Base-by-base conservation (phyloP, 345 rosid species). In the Anacardium occidentale region DNA sequence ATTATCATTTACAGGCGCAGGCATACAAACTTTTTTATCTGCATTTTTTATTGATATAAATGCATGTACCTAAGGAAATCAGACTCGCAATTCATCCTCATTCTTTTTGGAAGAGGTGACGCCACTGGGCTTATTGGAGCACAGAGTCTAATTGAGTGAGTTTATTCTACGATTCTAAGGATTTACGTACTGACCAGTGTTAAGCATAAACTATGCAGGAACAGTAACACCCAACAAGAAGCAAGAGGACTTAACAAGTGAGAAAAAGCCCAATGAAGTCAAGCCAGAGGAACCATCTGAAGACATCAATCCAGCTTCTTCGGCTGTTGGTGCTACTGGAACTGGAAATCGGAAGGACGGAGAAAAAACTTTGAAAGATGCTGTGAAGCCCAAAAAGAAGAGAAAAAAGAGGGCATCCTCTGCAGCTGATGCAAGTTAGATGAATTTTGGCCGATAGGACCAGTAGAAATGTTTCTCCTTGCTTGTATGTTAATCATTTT, bases 311-410 rank as follows among this genome's bases (percentile, higher is more conserved):
- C 67, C 64, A 7, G 54, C 70, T 20, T 44, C 76, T 45, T 20
- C 69, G 37, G 64, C 68, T 22, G 42, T 75, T 53, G 82, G 75
- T 55, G 53, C 75, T 32, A 44, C 78, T 56, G 79, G 53, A 71
- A 60, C 65, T 63, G 82, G 52, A 45, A 42, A 66, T 58, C 84
- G 65, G 42, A 69, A 61, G 4, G 78, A 76, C 22, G 85, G 82
- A 66, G 86, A 69, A 75, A 85, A 74, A 78, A 91, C 96, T 65
- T 77, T 93, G 73, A 87, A 87, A 76, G 94, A 94, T 81, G 94
- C 96, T 66, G 87, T 87, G 78, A 94, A 94, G 74, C 94, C 89
- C 3, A 90, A 83, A 79, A 81, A 82, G 81, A 93, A 79, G 79
- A 74, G 92, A 74, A 91, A 87, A 79, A 90, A 86, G 85, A 80